These are phyloP conservation scores for Suillus ampliporus DNA, from an alignment of 768 basidiomycete species.

Conservation along the genomic window DNA sequence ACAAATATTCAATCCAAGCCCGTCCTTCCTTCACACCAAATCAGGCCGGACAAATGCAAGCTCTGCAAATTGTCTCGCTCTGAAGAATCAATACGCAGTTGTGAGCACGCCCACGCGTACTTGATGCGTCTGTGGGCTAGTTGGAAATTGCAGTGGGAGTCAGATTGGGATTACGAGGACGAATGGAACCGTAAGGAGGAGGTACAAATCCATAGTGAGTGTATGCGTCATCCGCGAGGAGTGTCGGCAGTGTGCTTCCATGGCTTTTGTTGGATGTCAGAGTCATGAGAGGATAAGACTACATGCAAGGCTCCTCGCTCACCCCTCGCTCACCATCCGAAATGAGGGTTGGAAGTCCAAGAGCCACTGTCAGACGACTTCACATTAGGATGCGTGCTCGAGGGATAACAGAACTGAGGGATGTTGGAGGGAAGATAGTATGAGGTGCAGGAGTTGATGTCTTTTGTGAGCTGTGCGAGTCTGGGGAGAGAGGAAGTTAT, in stretches of 20 bases:
- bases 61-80: not conserved
- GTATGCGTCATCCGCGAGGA: constrained; percentile 61
- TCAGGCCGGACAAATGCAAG: constrained; percentile 5
- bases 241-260: constrained; percentile 37
- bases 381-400: constrained; percentile 65
- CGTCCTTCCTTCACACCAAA: constrained; percentile 2
- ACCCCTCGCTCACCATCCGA: constrained; percentile 44
- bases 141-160: constrained; percentile 20
- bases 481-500: constrained; percentile 37
- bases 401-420: constrained; percentile 47
- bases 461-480: constrained; percentile 69
- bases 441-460: constrained; percentile 44
- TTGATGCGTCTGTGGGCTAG: constrained; percentile 44
- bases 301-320: not conserved
- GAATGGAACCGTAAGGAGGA: constrained; percentile 58
- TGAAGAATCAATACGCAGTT: constrained; percentile 55
- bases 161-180: constrained; percentile 18
- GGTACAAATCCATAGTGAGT: constrained; percentile 65
- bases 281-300: not conserved
- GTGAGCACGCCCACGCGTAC: constrained; percentile 62
- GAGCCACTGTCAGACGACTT: constrained; percentile 60
- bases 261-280: constrained; percentile 20
- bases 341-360: constrained; percentile 55
- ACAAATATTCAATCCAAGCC: constrained; percentile 7
- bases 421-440: not conserved